Percentiles rank a stretch among this genome's conserved stretches.
Evolutionary conservation across 176 grass and related monocot genomes (phyloP).

Genomic region (Phoenix dactylifera): DNA sequence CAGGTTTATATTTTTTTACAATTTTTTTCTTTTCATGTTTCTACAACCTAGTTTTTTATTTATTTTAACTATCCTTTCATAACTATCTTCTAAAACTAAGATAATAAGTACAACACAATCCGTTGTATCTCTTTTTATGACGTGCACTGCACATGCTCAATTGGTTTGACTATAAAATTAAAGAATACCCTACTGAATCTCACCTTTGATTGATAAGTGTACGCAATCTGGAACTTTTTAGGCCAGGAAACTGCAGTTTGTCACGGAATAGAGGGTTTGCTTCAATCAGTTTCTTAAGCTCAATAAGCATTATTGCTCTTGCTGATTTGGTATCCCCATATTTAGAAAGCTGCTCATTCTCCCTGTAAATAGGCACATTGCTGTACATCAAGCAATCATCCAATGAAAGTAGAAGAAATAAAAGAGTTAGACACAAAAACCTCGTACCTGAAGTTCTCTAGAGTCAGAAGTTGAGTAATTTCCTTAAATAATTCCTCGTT

Average conservation of each 20-base stretch:
- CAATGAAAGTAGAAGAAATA: constrained; percentile 5
- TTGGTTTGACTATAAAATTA: too few relatives aligned
- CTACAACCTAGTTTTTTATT: too few relatives aligned
- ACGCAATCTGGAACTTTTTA: constrained; percentile 90
- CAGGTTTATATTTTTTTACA: too few relatives aligned
- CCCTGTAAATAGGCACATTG: constrained; percentile 37
- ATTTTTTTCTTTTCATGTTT: too few relatives aligned
- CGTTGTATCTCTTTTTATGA: not conserved
- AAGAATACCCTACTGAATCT: not conserved
- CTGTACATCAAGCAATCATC: constrained; percentile 13
- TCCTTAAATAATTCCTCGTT: constrained; percentile 97
- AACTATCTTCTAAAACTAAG: too few relatives aligned
- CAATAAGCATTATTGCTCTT: constrained; percentile 92
- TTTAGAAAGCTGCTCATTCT: constrained; percentile 98
- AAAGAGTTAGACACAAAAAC: constrained; percentile 1
- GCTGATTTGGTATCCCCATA: constrained; percentile 99
- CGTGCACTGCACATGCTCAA: too few relatives aligned
- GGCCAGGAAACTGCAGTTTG: constrained; percentile 88
- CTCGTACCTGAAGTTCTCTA: constrained; percentile 92
- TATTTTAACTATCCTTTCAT: too few relatives aligned
- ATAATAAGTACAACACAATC: not conserved
- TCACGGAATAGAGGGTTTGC: constrained; percentile 96
- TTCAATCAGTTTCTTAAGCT: constrained; percentile 95
- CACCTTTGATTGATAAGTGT: constrained; percentile 99
- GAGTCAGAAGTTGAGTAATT: constrained; percentile 88